phyloP scores from a whole-genome alignment of 805 yeast genomes.

The Komagataella phaffii region DNA sequence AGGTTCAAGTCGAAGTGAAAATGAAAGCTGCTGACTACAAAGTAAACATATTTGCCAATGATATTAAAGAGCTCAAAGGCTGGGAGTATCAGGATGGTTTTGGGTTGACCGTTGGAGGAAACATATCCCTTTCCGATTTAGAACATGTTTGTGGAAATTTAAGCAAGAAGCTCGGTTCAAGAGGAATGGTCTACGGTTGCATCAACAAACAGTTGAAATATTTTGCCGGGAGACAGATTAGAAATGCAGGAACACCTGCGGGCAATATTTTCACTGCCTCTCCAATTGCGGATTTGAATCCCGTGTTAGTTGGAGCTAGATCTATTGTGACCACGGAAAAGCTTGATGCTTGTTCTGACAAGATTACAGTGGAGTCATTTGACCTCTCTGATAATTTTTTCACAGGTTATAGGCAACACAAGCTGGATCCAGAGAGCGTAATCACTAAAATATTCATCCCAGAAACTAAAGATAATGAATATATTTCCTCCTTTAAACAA shows the following conservation, averaged over 20 bases:
- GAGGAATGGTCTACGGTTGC: conserved; percentile 22
- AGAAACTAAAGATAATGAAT: conserved; percentile 21
- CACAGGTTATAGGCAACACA: conserved; percentile 27
- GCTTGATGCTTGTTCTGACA: conserved; percentile 12
- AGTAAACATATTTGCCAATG: conserved; percentile 26
- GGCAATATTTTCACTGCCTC: conserved; percentile 37
- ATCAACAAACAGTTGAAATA: conserved; percentile 27
- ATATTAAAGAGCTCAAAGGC: conserved; percentile 23
- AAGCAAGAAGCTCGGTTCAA: conserved; percentile 11
- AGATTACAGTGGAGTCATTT: conserved; percentile 11
- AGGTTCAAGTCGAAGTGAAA: conserved; percentile 31
- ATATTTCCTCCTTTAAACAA: conserved; percentile 27
- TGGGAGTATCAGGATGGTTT: conserved; percentile 22
- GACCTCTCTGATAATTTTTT: conserved; percentile 26
- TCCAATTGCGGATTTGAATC: conserved; percentile 34
- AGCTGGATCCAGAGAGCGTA: conserved; percentile 20
- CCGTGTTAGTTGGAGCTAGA: conserved; percentile 27
- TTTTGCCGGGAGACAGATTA: conserved; percentile 34
- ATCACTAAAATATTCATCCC: conserved; percentile 26
- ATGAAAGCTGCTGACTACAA: conserved; percentile 26
- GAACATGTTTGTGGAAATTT: conserved; percentile 22
- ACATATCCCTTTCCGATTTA: conserved; percentile 23
- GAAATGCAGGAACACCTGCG: conserved; percentile 36
- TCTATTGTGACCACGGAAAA: conserved; percentile 23
- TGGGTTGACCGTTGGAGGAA: conserved; percentile 29